These are phyloP conservation scores for Hymenoscyphus fraxineus DNA, from an alignment of 2,329 filamentous ascomycete species.

Conservation along the genomic window DNA sequence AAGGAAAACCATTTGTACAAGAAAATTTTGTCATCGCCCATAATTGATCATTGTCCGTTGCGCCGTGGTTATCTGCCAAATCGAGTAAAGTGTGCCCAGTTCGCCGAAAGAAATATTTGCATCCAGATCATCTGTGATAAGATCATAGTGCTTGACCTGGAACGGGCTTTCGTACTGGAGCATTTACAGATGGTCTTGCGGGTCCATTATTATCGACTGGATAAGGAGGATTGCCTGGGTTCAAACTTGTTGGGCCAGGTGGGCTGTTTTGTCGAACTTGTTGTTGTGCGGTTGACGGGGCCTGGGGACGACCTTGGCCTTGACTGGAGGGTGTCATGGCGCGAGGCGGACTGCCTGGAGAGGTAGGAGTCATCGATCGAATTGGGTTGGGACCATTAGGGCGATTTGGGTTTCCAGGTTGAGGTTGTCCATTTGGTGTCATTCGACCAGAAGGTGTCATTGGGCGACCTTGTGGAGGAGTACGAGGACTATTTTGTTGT, in stretches of 20 bases:
- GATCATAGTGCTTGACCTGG: slow-evolving; percentile 34
- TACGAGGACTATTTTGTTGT: slow-evolving; percentile 31
- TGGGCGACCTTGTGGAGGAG: slow-evolving; percentile 23
- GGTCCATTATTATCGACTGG: slow-evolving; percentile 9
- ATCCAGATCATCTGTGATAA: slow-evolving; percentile 6
- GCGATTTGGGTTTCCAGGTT: slow-evolving; percentile 11
- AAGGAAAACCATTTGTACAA: slow-evolving; percentile 18
- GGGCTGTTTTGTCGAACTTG: slow-evolving; percentile 23
- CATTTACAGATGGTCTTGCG: slow-evolving; percentile 15
- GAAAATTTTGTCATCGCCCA: slow-evolving; percentile 21
- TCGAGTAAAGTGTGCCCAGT: slow-evolving; percentile 9
- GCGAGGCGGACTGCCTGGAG: slow-evolving; percentile 18
- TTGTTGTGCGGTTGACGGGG: slow-evolving; percentile 26
- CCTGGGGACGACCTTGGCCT: slow-evolving; percentile 22
- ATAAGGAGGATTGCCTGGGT: slow-evolving; percentile 11
- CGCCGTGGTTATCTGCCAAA: slow-evolving; percentile 10
- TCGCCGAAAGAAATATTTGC: slow-evolving; percentile 11
- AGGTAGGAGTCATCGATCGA: slow-evolving; percentile 25
- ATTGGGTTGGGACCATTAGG: slow-evolving; percentile 15
- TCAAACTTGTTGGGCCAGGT: slow-evolving; percentile 30
- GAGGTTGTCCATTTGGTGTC: slow-evolving; percentile 18
- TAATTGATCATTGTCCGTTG: slow-evolving; percentile 16
- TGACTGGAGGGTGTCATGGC: slow-evolving; percentile 5
- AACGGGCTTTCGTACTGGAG: slow-evolving; percentile 31
- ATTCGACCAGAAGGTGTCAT: slow-evolving; percentile 18